phyloP scores from a whole-genome alignment of 495 filamentous ascomycete genomes.

The Podospora conica region DNA sequence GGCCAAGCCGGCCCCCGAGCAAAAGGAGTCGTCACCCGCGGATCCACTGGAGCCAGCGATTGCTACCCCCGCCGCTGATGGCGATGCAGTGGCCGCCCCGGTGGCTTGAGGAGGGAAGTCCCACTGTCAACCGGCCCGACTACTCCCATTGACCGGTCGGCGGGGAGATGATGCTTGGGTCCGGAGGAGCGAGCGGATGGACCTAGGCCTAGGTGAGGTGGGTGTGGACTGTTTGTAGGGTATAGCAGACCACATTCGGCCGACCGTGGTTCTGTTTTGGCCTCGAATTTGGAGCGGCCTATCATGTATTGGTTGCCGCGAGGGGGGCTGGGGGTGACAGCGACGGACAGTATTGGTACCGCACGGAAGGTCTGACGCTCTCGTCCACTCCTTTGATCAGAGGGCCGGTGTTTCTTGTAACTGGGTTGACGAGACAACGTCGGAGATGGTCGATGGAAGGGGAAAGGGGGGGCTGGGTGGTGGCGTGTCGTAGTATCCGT shows the following conservation, averaged over 20 bases:
- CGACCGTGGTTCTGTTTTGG: not conserved
- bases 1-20: no score
- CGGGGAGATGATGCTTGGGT: not conserved
- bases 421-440: no score
- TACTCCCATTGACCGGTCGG: not conserved
- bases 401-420: not conserved
- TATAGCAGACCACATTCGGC: not conserved
- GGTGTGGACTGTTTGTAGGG: not conserved
- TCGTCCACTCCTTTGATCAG: not conserved
- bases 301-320: not conserved
- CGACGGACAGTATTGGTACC: not conserved
- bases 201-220: not conserved
- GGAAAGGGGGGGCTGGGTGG: no score
- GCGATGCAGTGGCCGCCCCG: not conserved
- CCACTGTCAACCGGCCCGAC: not conserved
- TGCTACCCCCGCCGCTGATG: not conserved
- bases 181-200: not conserved
- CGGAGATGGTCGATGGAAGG: no score
- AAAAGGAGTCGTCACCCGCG: not conserved
- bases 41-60: constrained; percentile 3
- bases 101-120: not conserved
- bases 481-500: no score
- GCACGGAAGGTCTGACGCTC: no score
- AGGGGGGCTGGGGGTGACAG: not conserved
- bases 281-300: not conserved